phyloP scores from a whole-genome alignment of 202 grass and related monocot genomes.

The Carex arenaria region DNA sequence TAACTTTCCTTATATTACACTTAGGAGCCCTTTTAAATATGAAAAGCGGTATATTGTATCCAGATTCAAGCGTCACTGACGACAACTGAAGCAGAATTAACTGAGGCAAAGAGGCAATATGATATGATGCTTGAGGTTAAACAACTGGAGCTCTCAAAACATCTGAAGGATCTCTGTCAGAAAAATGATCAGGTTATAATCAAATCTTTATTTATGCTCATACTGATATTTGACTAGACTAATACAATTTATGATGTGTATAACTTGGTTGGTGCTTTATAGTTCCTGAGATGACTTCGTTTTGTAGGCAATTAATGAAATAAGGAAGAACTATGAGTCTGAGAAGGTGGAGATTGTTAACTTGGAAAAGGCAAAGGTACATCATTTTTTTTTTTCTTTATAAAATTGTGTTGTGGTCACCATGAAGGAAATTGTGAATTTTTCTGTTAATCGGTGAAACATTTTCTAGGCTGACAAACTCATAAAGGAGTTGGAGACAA shows the following conservation, averaged over 20 bases:
- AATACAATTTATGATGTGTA: neutral
- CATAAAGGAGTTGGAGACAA: slow-evolving; percentile 71
- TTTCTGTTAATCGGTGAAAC: neutral
- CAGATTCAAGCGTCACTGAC: slow-evolving; percentile 63
- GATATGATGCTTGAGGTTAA: slow-evolving; percentile 90
- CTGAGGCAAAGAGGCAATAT: slow-evolving; percentile 72
- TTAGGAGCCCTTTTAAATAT: neutral
- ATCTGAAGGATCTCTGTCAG: slow-evolving; percentile 80
- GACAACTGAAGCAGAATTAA: slow-evolving; percentile 68
- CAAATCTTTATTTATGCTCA: slow-evolving; percentile 11
- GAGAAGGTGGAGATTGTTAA: slow-evolving; percentile 87
- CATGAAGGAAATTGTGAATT: neutral
- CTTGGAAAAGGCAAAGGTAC: slow-evolving; percentile 75
- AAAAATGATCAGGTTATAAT: slow-evolving; percentile 92
- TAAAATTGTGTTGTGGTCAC: neutral
- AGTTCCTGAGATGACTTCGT: slow-evolving; percentile 24
- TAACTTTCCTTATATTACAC: neutral
- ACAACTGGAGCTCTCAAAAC: slow-evolving; percentile 87
- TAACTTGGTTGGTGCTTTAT: slow-evolving; percentile 6
- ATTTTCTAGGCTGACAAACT: slow-evolving; percentile 62
- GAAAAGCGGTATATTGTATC: slow-evolving; percentile 25
- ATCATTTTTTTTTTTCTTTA: slow-evolving; percentile 11
- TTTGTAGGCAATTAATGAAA: slow-evolving; percentile 83
- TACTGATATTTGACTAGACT: neutral
- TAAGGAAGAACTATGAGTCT: slow-evolving; percentile 77